Evolutionary conservation across 2,329 filamentous ascomycete species (phyloP).

Genomic region (Phyllosticta citrichinensis): DNA sequence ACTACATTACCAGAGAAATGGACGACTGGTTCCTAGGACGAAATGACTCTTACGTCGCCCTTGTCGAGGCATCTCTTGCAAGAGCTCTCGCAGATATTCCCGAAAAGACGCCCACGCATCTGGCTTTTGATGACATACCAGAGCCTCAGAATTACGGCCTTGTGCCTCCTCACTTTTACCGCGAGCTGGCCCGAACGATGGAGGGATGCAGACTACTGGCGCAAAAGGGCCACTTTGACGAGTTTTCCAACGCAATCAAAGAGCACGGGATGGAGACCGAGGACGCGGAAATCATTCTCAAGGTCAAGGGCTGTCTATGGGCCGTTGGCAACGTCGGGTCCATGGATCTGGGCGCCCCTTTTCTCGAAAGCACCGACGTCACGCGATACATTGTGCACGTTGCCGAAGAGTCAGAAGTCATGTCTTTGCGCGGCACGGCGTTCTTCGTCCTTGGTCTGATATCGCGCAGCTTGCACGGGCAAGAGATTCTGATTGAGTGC

Average conservation of each 20-base stretch:
- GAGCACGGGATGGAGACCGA: slow-evolving; percentile 79
- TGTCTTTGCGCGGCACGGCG: slow-evolving; percentile 88
- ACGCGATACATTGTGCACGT: slow-evolving; percentile 81
- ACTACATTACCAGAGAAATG: slow-evolving; percentile 99
- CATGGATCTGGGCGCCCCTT: slow-evolving; percentile 93
- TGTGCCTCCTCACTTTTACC: slow-evolving; percentile 96
- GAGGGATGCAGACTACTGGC: slow-evolving; percentile 85
- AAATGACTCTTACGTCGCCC: slow-evolving; percentile 88
- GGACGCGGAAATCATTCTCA: slow-evolving; percentile 75
- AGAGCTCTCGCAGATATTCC: slow-evolving; percentile 61
- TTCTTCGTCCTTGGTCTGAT: slow-evolving; percentile 94
- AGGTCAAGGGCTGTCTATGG: slow-evolving; percentile 96
- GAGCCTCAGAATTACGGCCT: slow-evolving; percentile 41
- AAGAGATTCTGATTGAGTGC: slow-evolving; percentile 79
- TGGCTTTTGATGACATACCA: slow-evolving; percentile 34
- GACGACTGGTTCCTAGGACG: slow-evolving; percentile 98
- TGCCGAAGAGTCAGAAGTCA: slow-evolving; percentile 75
- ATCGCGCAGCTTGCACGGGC: slow-evolving; percentile 79
- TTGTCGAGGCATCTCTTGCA: slow-evolving; percentile 92
- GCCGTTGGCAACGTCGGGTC: slow-evolving; percentile 96
- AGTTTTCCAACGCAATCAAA: slow-evolving; percentile 80
- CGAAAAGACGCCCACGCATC: slow-evolving; percentile 44
- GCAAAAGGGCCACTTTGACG: slow-evolving; percentile 91
- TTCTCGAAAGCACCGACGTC: slow-evolving; percentile 82
- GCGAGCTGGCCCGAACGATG: slow-evolving; percentile 81